Percentiles rank a stretch among this genome's conserved stretches.
Evolutionary conservation across 2,329 filamentous ascomycete species (phyloP).

Genomic region (Hypoxylon sp.): DNA sequence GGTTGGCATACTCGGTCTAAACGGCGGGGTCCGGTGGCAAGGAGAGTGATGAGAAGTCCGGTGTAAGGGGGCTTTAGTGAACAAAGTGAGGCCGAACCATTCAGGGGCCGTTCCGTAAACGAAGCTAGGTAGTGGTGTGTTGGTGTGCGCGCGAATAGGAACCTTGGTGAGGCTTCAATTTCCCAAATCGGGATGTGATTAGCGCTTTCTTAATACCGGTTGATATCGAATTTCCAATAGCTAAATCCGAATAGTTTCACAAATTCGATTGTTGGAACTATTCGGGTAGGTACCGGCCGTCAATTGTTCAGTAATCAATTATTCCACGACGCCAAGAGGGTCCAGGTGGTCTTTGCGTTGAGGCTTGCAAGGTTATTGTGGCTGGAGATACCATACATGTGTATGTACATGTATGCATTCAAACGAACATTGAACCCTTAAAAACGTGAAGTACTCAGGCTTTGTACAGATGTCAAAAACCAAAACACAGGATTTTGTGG

Average conservation of each 20-base stretch:
- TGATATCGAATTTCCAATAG: slow-evolving; percentile 18
- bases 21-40: slow-evolving; percentile 9
- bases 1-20: slow-evolving; percentile 20
- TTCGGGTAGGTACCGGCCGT: slow-evolving; percentile 4
- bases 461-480: background rate
- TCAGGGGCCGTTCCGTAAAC: slow-evolving; percentile 13
- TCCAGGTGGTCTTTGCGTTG: slow-evolving; percentile 4
- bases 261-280: slow-evolving; percentile 26
- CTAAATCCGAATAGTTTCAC: slow-evolving; percentile 28
- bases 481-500: background rate
- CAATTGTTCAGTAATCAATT: slow-evolving; percentile 38
- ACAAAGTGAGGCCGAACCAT: slow-evolving; percentile 20
- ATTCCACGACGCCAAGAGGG: slow-evolving; percentile 16
- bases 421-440: too few species aligned
- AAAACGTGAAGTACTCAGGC: background rate
- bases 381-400: background rate
- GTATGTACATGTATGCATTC: too few species aligned
- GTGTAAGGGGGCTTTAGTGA: background rate
- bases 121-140: slow-evolving; percentile 22
- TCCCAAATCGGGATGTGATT: slow-evolving; percentile 9
- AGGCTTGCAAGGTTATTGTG: slow-evolving; percentile 2
- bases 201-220: slow-evolving; percentile 9
- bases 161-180: slow-evolving; percentile 11
- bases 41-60: slow-evolving; percentile 1
- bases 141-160: background rate